Conservation (phyloP, 2,329 filamentous ascomycete genomes). For the Plectosphaerella cucumerina region DNA sequence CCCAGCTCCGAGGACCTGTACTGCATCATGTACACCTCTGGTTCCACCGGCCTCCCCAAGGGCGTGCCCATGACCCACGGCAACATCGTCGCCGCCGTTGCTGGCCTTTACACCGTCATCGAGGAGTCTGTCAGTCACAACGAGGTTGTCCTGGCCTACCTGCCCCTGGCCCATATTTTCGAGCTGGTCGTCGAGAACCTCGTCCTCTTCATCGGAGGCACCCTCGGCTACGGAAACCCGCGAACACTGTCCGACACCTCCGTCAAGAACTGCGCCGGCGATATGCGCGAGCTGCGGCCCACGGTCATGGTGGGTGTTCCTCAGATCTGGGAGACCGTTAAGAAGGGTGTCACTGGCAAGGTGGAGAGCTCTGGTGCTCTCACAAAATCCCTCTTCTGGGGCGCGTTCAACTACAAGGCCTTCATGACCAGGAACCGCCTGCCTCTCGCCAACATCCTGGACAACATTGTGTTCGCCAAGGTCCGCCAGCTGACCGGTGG, state of each 20-base stretch:
- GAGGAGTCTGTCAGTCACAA: conserved; percentile 72
- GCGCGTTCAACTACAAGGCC: conserved; percentile 54
- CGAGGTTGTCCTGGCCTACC: conserved; percentile 82
- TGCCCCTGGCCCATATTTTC: conserved; percentile 92
- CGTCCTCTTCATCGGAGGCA: conserved; percentile 82
- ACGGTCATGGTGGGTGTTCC: conserved; percentile 92
- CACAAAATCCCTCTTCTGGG: conserved; percentile 74
- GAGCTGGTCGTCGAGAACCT: conserved; percentile 95
- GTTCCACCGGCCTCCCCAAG: conserved; percentile 85
- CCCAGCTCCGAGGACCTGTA: conserved; percentile 74
- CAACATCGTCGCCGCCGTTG: conserved; percentile 75
- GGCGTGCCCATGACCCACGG: conserved; percentile 80
- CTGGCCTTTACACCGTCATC: conserved; percentile 75
- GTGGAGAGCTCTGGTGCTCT: conserved; percentile 69
- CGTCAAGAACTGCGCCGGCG: conserved; percentile 85
- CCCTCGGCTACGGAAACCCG: conserved; percentile 88
- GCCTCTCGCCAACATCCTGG: conserved; percentile 66
- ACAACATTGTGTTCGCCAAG: conserved; percentile 85
- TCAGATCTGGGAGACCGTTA: conserved; percentile 94
- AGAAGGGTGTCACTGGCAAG: conserved; percentile 84
- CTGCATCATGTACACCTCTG: conserved; percentile 85
- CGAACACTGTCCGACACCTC: conserved; percentile 83
- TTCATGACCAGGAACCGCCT: conserved; percentile 55
- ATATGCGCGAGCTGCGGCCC: conserved; percentile 87
- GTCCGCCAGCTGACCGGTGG: conserved; percentile 89